Base-by-base conservation (phyloP, 2,329 filamentous ascomycete species). In the Trichophyton equinum region DNA sequence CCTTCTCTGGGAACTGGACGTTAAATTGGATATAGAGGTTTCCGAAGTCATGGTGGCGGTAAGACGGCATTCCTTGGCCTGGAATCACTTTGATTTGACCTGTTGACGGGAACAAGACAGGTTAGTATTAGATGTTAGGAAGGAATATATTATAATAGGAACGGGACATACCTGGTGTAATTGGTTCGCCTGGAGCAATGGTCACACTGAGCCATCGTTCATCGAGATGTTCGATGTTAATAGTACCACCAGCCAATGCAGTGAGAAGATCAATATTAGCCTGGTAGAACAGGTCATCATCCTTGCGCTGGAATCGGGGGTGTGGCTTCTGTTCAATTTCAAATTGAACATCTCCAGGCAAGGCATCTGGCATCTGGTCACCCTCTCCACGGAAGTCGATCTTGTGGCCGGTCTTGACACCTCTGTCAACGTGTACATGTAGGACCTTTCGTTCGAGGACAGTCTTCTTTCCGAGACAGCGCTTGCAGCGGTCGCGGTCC, bases 251-350 rank as follows among this genome's bases (percentile, higher is more conserved):
- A 63, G 89, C 94, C 67, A 99, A 81, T 38, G 94, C 94, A 42
- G 92, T 99, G 64, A 97, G 85, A 51, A 99, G 86, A 70, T 99
- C 94, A 66, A 99, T 95, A 66, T 97, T 90, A 68, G 89, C 90
- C 64, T 94, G 87, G 80, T 92, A 97, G 73, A 96, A 89, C 18
- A 99, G 82, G 70, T 99, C 92, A 72, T 99, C 94, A 33, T 95
- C 91, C 76, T 94, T 95, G 68, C 94, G 88, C 72, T 92, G 91
- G 82, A 99, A 99, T 65, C 94, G 87, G 30, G 87, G 66, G 75
- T 99, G 94, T n/a, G 91, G 91, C 83, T 99, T 99, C 81, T 97
- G 91, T 77, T 97, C 92, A 66, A 99, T 97, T 79, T 97, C 91
- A 73, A 99, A 99, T 64, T 96, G 88, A 62, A 99, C 94, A 72